phyloP scores from a whole-genome alignment of 2,329 filamentous ascomycete species.

The Alternaria sp. region DNA sequence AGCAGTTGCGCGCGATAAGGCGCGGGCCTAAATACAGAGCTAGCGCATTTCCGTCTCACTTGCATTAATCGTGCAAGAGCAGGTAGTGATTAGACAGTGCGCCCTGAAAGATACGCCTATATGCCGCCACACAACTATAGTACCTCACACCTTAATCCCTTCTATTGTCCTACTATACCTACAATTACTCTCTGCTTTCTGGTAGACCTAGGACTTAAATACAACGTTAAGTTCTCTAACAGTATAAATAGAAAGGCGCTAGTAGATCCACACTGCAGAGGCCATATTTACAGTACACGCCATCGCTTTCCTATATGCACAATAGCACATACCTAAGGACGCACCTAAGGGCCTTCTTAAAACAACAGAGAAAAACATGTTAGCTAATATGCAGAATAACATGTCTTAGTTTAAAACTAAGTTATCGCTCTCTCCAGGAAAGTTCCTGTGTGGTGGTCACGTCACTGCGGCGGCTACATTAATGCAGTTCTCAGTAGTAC shows the following conservation, averaged over 20 bases:
- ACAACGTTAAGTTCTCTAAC: neutral
- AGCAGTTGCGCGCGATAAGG: neutral
- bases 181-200: slow-evolving; percentile 59
- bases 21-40: neutral
- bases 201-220: slow-evolving; percentile 51
- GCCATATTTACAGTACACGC: slow-evolving; percentile 58
- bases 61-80: neutral
- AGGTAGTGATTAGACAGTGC: neutral
- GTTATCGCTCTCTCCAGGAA: slow-evolving; percentile 49
- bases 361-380: slow-evolving; percentile 52
- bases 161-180: neutral
- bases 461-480: slow-evolving; percentile 58
- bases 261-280: slow-evolving; percentile 60
- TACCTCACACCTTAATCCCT: neutral
- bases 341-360: slow-evolving; percentile 16
- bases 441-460: slow-evolving; percentile 55
- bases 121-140: neutral
- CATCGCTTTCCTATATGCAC: slow-evolving; percentile 57
- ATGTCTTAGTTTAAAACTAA: slow-evolving; percentile 57
- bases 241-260: slow-evolving; percentile 38
- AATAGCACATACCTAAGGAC: slow-evolving; percentile 53
- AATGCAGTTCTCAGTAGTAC: slow-evolving; percentile 46
- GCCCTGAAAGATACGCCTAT: neutral
- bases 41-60: no score
- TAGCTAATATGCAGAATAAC: slow-evolving; percentile 57